These are phyloP conservation scores for Coprinellus aureogranulatus DNA, from an alignment of 768 basidiomycete species.

Conservation along the genomic window DNA sequence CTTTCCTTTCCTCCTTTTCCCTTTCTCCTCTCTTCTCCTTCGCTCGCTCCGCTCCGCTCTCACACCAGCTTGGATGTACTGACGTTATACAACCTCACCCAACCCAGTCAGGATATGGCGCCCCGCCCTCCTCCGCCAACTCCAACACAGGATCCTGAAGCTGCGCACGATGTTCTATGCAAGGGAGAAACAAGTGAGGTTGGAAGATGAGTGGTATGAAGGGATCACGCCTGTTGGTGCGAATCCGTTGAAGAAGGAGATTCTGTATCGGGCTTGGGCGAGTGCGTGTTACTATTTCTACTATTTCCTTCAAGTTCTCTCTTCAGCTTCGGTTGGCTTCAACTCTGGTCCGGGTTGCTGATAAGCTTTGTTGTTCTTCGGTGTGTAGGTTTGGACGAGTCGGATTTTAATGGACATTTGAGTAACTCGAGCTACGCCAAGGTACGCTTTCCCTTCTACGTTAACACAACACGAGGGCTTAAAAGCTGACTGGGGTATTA, in stretches of 20 bases:
- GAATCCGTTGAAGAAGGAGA: conserved; percentile 49
- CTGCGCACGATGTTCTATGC: conserved; percentile 37
- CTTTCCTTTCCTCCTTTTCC: too few species aligned
- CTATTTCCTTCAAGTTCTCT: too few species aligned
- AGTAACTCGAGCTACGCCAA: conserved; percentile 83
- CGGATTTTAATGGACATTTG: conserved; percentile 71
- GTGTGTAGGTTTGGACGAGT: conserved; percentile 61
- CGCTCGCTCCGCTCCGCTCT: neutral
- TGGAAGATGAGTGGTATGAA: conserved; percentile 41
- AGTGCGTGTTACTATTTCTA: conserved; percentile 53
- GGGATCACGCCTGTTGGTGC: conserved; percentile 50
- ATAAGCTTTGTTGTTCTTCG: too few species aligned
- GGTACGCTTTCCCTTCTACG: conserved; percentile 37
- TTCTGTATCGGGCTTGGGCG: conserved; percentile 49
- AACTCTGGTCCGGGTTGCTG: neutral
- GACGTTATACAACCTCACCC: too few species aligned
- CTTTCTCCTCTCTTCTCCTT: too few species aligned
- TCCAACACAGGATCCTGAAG: conserved; percentile 31
- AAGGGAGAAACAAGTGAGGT: conserved; percentile 41
- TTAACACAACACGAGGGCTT: too few species aligned
- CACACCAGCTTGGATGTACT: too few species aligned
- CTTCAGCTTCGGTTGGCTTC: too few species aligned
- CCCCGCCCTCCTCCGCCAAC: conserved; percentile 37
- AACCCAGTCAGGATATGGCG: conserved; percentile 53
- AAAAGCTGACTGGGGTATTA: neutral